A percentile compares a stretch with the other conserved stretches of the same genome.
These are phyloP conservation scores for Lonicera japonica DNA, from an alignment of 129 eudicot genomes.

Conservation along the genomic window DNA sequence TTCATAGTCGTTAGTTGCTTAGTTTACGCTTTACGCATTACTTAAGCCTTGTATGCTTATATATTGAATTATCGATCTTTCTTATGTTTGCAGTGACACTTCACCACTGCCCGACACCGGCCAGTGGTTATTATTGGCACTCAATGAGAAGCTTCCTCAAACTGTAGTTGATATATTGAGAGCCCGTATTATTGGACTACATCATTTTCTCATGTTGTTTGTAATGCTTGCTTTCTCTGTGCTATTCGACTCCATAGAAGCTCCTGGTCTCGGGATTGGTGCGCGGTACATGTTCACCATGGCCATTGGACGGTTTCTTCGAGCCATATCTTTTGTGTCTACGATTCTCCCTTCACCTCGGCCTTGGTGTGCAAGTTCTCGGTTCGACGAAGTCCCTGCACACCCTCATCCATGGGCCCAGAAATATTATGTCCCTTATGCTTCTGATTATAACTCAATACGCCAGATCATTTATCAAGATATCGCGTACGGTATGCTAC, in stretches of 20 bases:
- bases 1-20: no score
- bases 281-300: conserved; percentile 97
- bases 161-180: conserved; percentile 55
- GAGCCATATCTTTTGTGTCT: conserved; percentile 76
- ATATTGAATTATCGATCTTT: background rate
- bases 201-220: conserved; percentile 88
- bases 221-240: conserved; percentile 97
- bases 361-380: conserved; percentile 95
- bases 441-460: conserved; percentile 66
- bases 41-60: no score
- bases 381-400: conserved; percentile 60
- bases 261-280: conserved; percentile 97
- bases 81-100: conserved; percentile 42
- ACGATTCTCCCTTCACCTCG: conserved; percentile 96
- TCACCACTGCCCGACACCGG: conserved; percentile 97
- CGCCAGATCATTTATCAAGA: conserved; percentile 49
- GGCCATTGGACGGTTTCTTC: conserved; percentile 84
- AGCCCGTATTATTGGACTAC: conserved; percentile 85
- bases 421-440: conserved; percentile 86
- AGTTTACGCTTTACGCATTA: no score
- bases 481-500: conserved; percentile 61
- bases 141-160: conserved; percentile 86
- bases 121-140: conserved; percentile 83
- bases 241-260: conserved; percentile 76
- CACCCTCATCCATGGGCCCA: conserved; percentile 91